phyloP scores from a whole-genome alignment of 257 asterid species.

The Parsonsia alboflavescens region DNA sequence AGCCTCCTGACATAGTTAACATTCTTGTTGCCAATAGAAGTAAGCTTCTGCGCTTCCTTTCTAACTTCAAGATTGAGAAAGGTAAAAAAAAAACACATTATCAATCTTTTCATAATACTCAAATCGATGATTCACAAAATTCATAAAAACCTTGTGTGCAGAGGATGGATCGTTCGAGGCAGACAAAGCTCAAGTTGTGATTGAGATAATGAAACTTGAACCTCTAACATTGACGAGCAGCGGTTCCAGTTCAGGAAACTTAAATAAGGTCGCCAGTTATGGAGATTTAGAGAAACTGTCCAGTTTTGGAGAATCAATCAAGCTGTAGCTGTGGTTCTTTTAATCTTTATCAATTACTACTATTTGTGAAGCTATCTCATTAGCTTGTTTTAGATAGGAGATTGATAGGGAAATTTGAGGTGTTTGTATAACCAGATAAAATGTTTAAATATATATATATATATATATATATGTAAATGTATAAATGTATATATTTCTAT shows the following conservation, averaged over 20 bases:
- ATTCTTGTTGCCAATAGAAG: conserved; percentile 62
- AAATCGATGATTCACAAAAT: neutral
- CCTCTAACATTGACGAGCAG: conserved; percentile 30
- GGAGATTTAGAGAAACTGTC: conserved; percentile 45
- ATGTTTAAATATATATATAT: too few relatives aligned
- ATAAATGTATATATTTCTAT: too few relatives aligned
- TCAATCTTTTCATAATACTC: neutral
- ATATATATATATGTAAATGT: too few relatives aligned
- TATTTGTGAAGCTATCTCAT: too few relatives aligned
- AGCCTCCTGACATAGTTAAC: conserved; percentile 61
- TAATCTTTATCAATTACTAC: neutral
- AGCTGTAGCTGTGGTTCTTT: neutral
- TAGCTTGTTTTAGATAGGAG: too few relatives aligned
- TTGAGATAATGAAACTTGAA: conserved; percentile 54
- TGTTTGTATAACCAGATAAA: too few relatives aligned
- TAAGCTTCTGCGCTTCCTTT: conserved; percentile 67
- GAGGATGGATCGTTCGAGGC: conserved; percentile 80
- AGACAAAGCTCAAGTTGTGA: conserved; percentile 70
- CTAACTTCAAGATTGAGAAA: conserved; percentile 55
- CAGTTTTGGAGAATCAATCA: neutral
- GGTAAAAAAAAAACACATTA: conserved; percentile 41
- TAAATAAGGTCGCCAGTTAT: conserved; percentile 23
- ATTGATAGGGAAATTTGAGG: too few relatives aligned
- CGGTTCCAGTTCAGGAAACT: conserved; percentile 39
- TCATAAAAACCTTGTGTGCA: conserved; percentile 22